Evolutionary conservation across 148 eudicot genomes (phyloP), one percentile per base, ranked within the genome.

Genomic region (Salicornia ramosissima): DNA sequence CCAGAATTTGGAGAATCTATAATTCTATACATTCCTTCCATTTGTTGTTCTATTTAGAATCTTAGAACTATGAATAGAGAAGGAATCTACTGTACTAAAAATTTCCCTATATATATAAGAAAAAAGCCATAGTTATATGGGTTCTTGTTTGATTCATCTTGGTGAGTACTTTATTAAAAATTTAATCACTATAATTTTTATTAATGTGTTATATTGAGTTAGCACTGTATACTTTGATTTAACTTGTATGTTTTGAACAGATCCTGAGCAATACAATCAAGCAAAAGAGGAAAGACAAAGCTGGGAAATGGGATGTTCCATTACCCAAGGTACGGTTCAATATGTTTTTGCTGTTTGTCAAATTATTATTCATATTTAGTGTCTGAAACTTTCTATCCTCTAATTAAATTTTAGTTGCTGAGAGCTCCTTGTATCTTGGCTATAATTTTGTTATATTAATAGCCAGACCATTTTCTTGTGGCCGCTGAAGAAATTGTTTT

Each of bases 291-390:
- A 94, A 90, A 71, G 98, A 94, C 73, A 94, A 84, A 80, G 96
- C 97, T 72, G 99, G 97, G 34, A 94, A 88, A 75, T 94, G 99
- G 99, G 93, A 91, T 18, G 99, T 94, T 77, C 99, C 99, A 71
- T 77, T 94, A 49, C 97, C 97, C 40, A 94, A 94, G 99, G 96
- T 93, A 77, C 34, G 73, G 11, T 54, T 56, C 0, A n/a, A n/a
- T 4, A 51, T 40, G 22, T 46, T 71, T 60, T 21, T 3, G 66
- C 54, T 18, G 24, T 22, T 51, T 5, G 6, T 15, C 18, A 36
- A 8, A 36, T 36, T 1, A n/a, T n/a, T n/a, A 51, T 61, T 47
- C 13, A 29, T n/a, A 34, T 7, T 8, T 19, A 25, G 14, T 21
- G 46, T 25, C 2, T 34, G n/a, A 40, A 21, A 9, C 10, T 15